Evolutionary conservation across 805 yeast genomes (phyloP).

Genomic region (Kazachstania martiniae): DNA sequence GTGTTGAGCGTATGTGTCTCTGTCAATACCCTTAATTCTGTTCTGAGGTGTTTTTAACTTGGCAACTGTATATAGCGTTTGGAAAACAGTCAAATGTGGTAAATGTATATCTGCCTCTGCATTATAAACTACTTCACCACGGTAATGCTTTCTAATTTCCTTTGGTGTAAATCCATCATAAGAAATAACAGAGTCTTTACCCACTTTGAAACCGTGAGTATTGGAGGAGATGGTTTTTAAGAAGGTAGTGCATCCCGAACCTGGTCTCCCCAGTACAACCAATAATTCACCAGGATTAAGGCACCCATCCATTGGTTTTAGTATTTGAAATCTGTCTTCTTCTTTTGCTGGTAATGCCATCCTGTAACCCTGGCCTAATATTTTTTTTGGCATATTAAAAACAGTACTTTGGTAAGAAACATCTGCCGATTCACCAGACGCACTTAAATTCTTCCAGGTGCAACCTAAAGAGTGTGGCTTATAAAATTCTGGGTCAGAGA

Average conservation of each 20-base stretch:
- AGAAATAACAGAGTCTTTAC: not conserved
- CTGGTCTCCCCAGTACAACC: not conserved
- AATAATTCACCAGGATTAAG: not conserved
- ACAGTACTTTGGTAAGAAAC: constrained; percentile 59
- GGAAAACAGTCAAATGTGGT: constrained; percentile 39
- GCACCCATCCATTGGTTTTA: not conserved
- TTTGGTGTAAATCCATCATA: not conserved
- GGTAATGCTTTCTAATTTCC: not conserved
- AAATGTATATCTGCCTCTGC: constrained; percentile 26
- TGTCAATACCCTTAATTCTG: not conserved
- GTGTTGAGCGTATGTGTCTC: not conserved
- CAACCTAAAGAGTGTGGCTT: constrained; percentile 47
- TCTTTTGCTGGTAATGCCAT: constrained; percentile 6
- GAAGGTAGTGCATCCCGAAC: not conserved
- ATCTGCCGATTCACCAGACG: constrained; percentile 47
- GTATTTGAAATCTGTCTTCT: not conserved
- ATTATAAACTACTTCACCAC: not conserved
- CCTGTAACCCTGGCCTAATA: constrained; percentile 7
- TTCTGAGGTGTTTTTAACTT: not conserved
- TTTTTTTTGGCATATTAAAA: constrained; percentile 31
- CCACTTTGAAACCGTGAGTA: not conserved
- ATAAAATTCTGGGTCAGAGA: constrained; percentile 48
- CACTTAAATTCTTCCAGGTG: constrained; percentile 46
- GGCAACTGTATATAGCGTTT: not conserved
- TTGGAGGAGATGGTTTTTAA: not conserved